Conservation (phyloP, 805 yeast species). For the Lipomyces yamadae region DNA sequence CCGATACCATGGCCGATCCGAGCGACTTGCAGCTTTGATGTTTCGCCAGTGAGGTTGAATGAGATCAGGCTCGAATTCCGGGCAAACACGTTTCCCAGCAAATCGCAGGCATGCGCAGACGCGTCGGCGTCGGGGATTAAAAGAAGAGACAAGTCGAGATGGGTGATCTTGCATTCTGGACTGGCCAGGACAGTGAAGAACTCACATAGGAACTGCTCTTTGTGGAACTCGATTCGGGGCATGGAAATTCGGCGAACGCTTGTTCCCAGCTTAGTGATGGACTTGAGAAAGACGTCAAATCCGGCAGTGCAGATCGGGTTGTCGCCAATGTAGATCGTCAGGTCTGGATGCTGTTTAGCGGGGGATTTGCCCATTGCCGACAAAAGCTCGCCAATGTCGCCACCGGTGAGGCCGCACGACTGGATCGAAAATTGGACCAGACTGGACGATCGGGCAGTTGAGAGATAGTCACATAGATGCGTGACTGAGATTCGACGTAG, state of each 20-base stretch:
- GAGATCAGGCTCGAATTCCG: conserved; percentile 29
- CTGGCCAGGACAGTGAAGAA: conserved; percentile 29
- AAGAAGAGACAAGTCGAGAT: conserved; percentile 37
- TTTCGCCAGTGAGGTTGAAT: conserved; percentile 39
- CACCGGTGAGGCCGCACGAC: conserved; percentile 38
- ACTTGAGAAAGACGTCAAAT: conserved; percentile 22
- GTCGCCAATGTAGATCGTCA: conserved; percentile 37
- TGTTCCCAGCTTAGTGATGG: conserved; percentile 16
- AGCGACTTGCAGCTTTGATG: conserved; percentile 40
- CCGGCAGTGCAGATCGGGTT: conserved; percentile 33
- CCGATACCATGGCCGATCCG: conserved; percentile 39
- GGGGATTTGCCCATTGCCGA: conserved; percentile 33
- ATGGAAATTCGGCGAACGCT: conserved; percentile 32
- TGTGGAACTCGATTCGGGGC: conserved; percentile 36
- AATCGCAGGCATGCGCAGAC: conserved; percentile 34
- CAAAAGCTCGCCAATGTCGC: conserved; percentile 30
- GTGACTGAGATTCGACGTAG: conserved; percentile 32
- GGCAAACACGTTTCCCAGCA: conserved; percentile 39
- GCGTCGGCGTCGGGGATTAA: conserved; percentile 41
- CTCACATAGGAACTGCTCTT: conserved; percentile 31
- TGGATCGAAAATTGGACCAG: conserved; percentile 37
- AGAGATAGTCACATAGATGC: conserved; percentile 29
- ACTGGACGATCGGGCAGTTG: conserved; percentile 20
- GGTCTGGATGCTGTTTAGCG: conserved; percentile 22
- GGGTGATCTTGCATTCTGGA: conserved; percentile 31